Conservation (phyloP, 2,329 filamentous ascomycete species). For the Microthyrium microscopicum region DNA sequence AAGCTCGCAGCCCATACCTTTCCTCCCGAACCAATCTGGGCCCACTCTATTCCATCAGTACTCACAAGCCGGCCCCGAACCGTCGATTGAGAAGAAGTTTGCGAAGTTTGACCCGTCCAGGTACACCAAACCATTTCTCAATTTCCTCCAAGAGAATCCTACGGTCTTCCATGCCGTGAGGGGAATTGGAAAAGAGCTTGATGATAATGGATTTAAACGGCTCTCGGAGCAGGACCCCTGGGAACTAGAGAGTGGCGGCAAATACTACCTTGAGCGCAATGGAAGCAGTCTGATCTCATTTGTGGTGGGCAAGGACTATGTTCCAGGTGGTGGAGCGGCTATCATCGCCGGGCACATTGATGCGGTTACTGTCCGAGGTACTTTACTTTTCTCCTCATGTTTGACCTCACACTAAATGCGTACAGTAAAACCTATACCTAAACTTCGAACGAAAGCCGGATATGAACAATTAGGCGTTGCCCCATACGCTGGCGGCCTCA, state of each 20-base stretch:
- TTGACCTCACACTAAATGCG: neutral
- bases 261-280: conserved; percentile 80
- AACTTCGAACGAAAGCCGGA: conserved; percentile 66
- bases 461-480: conserved; percentile 72
- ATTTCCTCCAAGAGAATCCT: conserved; percentile 78
- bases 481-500: conserved; percentile 77
- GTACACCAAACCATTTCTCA: conserved; percentile 70
- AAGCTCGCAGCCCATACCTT: too few relatives aligned
- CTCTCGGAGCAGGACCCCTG: conserved; percentile 68
- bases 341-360: conserved; percentile 90
- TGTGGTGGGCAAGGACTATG: conserved; percentile 61
- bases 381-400: conserved; percentile 2
- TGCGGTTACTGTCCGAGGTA: conserved; percentile 61
- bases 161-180: conserved; percentile 85
- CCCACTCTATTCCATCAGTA: conserved; percentile 14
- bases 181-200: conserved; percentile 58
- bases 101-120: too few relatives aligned
- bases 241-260: conserved; percentile 66
- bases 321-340: conserved; percentile 69
- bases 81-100: conserved; percentile 3
- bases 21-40: conserved; percentile 10
- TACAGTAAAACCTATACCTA: conserved; percentile 68
- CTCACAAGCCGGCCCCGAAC: neutral
- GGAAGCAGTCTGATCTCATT: conserved; percentile 77
- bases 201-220: conserved; percentile 57